phyloP scores from a whole-genome alignment of 345 rosid genomes.

The Litchi chinensis region DNA sequence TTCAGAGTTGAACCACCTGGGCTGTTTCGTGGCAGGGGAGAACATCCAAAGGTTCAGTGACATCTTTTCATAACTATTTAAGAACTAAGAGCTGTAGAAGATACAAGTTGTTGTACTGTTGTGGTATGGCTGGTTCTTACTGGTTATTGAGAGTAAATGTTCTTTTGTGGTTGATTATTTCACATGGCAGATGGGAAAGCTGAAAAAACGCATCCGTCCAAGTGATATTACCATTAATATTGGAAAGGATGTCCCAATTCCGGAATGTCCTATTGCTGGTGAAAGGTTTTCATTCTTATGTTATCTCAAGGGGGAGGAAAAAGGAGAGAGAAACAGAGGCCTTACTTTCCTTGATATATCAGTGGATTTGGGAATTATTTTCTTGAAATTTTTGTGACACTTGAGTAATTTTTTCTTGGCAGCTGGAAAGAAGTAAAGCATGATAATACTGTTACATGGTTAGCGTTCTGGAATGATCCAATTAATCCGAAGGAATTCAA shows the following conservation, averaged over 20 bases:
- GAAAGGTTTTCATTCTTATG: slow-evolving; percentile 66
- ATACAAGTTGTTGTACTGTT: not conserved
- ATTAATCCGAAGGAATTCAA: slow-evolving; percentile 91
- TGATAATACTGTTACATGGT: slow-evolving; percentile 97
- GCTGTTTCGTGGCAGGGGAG: slow-evolving; percentile 98
- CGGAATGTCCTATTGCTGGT: slow-evolving; percentile 94
- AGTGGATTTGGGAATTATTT: slow-evolving; percentile 12
- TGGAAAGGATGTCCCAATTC: slow-evolving; percentile 82
- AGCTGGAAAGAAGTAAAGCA: slow-evolving; percentile 99
- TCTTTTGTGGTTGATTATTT: slow-evolving; percentile 10
- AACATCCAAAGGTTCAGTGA: slow-evolving; percentile 90
- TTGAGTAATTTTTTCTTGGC: slow-evolving; percentile 38
- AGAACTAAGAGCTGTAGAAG: not conserved
- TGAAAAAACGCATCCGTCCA: slow-evolving; percentile 86
- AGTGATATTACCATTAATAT: slow-evolving; percentile 92
- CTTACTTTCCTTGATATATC: slow-evolving; percentile 6
- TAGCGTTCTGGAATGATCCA: slow-evolving; percentile 99
- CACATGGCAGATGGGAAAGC: slow-evolving; percentile 87
- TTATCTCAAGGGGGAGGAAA: not conserved
- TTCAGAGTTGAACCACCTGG: slow-evolving; percentile 99
- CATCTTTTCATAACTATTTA: slow-evolving; percentile 20
- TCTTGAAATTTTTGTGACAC: slow-evolving; percentile 31
- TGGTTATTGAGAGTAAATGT: not conserved
- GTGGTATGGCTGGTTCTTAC: slow-evolving; percentile 16
- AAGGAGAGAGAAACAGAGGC: slow-evolving; percentile 5